A percentile compares a stretch with the other conserved stretches of the same genome.
These are phyloP conservation scores for Diaporthe citri DNA, from an alignment of 2,329 filamentous ascomycete genomes.

Conservation along the genomic window DNA sequence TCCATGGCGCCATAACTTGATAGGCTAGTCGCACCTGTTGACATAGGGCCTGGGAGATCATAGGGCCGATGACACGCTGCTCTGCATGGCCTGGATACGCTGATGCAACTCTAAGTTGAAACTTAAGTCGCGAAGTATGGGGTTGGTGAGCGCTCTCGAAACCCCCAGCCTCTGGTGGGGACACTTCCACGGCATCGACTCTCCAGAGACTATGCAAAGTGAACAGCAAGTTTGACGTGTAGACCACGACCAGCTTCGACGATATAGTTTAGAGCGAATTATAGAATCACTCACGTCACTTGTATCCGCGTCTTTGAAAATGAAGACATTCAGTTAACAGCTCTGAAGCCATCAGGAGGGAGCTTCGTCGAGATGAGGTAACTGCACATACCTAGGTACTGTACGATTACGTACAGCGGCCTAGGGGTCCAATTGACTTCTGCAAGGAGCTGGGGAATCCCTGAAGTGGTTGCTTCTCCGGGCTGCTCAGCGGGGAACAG, in stretches of 20 bases:
- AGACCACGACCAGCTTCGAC: too few relatives aligned
- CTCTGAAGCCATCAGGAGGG: background rate
- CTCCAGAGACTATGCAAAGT: too few relatives aligned
- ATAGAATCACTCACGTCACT: too few relatives aligned
- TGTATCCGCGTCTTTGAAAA: too few relatives aligned
- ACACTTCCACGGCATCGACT: too few relatives aligned
- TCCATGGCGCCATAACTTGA: background rate
- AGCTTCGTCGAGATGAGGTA: background rate
- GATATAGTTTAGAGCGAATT: too few relatives aligned
- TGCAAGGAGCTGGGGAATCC: conserved; percentile 25
- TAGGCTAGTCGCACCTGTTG: too few relatives aligned
- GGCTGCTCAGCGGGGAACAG: conserved; percentile 5
- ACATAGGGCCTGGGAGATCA: background rate
- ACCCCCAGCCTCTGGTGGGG: background rate
- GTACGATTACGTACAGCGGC: conserved; percentile 25
- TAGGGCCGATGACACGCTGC: background rate
- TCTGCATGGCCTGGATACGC: background rate
- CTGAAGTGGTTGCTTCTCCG: conserved; percentile 14
- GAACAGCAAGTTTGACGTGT: too few relatives aligned
- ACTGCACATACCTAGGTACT: background rate
- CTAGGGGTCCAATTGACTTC: conserved; percentile 19
- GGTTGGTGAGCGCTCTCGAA: background rate
- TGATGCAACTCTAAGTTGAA: background rate
- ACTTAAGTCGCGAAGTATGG: background rate
- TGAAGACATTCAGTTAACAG: background rate